Evolutionary conservation across 164 flowering plant species (phyloP).

Genomic region (Nymphaea thermarum): DNA sequence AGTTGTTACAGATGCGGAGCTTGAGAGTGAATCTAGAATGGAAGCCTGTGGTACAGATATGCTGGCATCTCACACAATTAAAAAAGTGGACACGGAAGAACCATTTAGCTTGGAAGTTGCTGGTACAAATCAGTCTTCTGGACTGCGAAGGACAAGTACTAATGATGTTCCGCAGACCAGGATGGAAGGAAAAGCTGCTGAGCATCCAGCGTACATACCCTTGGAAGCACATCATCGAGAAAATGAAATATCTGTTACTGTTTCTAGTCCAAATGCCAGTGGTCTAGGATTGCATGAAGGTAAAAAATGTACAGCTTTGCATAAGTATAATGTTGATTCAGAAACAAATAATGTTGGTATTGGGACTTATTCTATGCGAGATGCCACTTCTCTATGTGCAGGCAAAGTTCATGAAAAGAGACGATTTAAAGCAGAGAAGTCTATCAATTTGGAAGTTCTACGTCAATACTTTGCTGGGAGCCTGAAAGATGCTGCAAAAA

Average conservation of each 20-base stretch:
- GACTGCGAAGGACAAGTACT: neutral
- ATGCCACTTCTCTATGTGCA: conserved; percentile 9
- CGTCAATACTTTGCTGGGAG: conserved; percentile 80
- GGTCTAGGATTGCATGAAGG: conserved; percentile 7
- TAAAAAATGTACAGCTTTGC: conserved; percentile 12
- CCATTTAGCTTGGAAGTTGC: neutral
- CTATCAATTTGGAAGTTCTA: conserved; percentile 71
- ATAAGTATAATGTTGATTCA: conserved; percentile 21
- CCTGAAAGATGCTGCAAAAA: conserved; percentile 89
- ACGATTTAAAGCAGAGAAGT: conserved; percentile 60
- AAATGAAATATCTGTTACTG: conserved; percentile 14
- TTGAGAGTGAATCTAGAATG: conserved; percentile 24
- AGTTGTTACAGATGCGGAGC: conserved; percentile 42
- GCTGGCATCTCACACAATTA: conserved; percentile 2
- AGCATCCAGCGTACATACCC: conserved; percentile 5
- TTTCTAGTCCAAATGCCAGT: conserved; percentile 24
- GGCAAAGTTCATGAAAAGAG: conserved; percentile 38
- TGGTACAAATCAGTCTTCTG: neutral
- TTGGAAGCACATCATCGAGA: conserved; percentile 19
- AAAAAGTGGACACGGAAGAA: neutral
- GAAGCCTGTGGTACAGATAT: conserved; percentile 14
- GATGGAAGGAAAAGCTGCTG: conserved; percentile 10
- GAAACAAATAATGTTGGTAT: conserved; percentile 15
- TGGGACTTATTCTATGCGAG: conserved; percentile 28
- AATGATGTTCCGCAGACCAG: conserved; percentile 10